Conservation (phyloP, 441 rosid genomes). For the Adansonia gregorii region DNA sequence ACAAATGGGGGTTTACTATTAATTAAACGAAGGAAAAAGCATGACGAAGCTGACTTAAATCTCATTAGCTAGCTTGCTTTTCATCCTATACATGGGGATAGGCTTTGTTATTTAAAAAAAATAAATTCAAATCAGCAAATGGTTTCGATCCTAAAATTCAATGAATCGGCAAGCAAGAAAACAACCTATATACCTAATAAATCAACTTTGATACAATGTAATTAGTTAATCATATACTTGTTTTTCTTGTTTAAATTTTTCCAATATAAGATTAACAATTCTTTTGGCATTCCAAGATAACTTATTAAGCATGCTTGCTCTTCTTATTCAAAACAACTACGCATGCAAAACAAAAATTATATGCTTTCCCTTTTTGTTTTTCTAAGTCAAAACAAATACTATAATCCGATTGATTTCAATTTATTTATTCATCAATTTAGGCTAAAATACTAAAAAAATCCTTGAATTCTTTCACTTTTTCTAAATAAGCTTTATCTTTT, state of each 20-base stretch:
- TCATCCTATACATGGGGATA: background rate
- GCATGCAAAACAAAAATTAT: background rate
- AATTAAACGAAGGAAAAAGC: background rate
- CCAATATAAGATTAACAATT: background rate
- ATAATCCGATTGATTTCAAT: too few relatives aligned
- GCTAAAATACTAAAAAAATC: too few relatives aligned
- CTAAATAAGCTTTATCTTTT: too few relatives aligned
- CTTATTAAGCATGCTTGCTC: background rate
- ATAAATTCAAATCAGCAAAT: background rate
- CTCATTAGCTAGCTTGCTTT: background rate
- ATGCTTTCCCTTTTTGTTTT: background rate
- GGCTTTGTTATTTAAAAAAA: background rate
- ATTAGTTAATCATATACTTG: background rate
- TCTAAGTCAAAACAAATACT: too few relatives aligned
- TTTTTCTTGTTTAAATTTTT: background rate
- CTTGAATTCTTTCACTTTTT: too few relatives aligned
- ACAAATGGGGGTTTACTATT: background rate
- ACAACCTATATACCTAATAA: background rate
- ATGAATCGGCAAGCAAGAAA: background rate
- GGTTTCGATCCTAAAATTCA: background rate
- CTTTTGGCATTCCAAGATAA: slow-evolving; percentile 10
- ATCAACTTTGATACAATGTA: background rate
- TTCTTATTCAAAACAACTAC: background rate
- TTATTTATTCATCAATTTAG: too few relatives aligned
- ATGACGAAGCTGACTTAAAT: slow-evolving; percentile 1